Percentiles rank a stretch among this genome's conserved stretches.
Evolutionary conservation across 148 eudicot species (phyloP).

Genomic region (Arctostaphylos glauca): DNA sequence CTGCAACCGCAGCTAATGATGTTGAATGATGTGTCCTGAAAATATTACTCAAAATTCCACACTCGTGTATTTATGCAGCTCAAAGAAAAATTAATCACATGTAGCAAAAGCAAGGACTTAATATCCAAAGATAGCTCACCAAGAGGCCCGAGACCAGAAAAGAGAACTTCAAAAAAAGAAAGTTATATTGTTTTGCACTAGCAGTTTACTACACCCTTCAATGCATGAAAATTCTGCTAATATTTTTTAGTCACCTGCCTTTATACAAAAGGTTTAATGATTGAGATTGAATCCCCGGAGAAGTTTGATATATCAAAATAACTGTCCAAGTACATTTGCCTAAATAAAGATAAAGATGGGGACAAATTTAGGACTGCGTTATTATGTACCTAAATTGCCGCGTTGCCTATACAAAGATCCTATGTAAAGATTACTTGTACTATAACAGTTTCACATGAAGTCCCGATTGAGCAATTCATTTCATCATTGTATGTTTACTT

Average conservation of each 20-base stretch:
- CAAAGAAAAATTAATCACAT: not conserved
- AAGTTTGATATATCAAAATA: not conserved
- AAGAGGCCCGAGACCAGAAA: not conserved
- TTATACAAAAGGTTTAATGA: not conserved
- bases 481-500: not conserved
- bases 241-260: not conserved
- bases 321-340: not conserved
- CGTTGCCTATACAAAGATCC: not conserved
- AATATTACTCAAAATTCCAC: not conserved
- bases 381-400: not conserved
- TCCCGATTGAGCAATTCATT: not conserved
- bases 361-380: not conserved
- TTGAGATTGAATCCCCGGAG: not conserved
- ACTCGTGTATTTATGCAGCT: not conserved
- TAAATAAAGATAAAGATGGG: not conserved
- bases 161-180: not conserved
- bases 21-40: conserved; percentile 10
- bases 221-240: not conserved
- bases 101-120: not conserved
- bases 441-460: not conserved
- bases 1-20: conserved; percentile 25
- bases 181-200: no score
- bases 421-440: not conserved
- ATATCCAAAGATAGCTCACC: not conserved
- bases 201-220: not conserved